These are phyloP conservation scores for Amphichorda felina DNA, from an alignment of 2,329 filamentous ascomycete species.

Conservation along the genomic window DNA sequence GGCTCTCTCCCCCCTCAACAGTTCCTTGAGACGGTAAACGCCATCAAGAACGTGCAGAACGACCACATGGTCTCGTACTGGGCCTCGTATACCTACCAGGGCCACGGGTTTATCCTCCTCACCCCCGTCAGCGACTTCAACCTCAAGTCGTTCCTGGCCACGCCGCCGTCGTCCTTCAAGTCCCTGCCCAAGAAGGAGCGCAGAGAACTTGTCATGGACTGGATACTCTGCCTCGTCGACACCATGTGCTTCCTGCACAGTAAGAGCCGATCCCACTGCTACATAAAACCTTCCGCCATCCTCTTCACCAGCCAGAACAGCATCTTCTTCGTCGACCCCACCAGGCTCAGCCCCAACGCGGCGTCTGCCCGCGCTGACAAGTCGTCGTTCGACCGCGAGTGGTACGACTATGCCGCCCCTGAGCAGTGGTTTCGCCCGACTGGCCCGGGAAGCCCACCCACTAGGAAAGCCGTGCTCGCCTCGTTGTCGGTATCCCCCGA, in stretches of 20 bases:
- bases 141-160: constrained; percentile 55
- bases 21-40: constrained; percentile 49
- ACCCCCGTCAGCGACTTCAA: constrained; percentile 55
- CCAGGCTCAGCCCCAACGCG: constrained; percentile 30
- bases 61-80: constrained; percentile 60
- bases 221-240: constrained; percentile 63
- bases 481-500: constrained; percentile 22
- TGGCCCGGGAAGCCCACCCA: constrained; percentile 19
- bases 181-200: constrained; percentile 48
- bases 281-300: constrained; percentile 60
- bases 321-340: constrained; percentile 56
- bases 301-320: constrained; percentile 53
- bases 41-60: constrained; percentile 47
- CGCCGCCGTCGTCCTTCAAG: constrained; percentile 49
- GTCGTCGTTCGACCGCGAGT: constrained; percentile 50
- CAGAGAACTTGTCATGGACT: constrained; percentile 52
- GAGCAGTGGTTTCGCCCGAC: constrained; percentile 44
- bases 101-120: constrained; percentile 52
- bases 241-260: constrained; percentile 57
- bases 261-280: constrained; percentile 50
- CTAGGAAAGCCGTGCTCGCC: constrained; percentile 16
- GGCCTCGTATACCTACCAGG: constrained; percentile 57
- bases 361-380: constrained; percentile 28
- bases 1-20: constrained; percentile 36
- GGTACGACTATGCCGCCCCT: constrained; percentile 62